Percentiles rank a stretch among this genome's conserved stretches.
Conservation (phyloP, 2,329 filamentous ascomycete species). For the Pseudogymnoascus sp. region DNA sequence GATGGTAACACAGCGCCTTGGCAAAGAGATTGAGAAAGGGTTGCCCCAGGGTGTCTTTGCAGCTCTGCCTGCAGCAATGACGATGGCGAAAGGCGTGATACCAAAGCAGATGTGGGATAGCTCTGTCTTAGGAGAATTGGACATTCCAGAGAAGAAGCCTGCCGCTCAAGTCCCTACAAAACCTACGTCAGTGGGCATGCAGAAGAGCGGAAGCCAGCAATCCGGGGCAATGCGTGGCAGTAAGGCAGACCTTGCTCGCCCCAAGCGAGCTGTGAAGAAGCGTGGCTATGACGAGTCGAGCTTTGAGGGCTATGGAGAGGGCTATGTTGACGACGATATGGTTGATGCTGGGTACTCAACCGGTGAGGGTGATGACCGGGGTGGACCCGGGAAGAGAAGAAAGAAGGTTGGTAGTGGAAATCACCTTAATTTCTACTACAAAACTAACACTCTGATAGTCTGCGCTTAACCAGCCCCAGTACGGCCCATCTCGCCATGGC, state of each 20-base stretch:
- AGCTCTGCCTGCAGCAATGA: conserved; percentile 44
- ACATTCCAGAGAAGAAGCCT: conserved; percentile 11
- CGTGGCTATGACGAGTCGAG: conserved; percentile 68
- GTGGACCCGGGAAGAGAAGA: conserved; percentile 50
- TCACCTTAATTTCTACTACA: conserved; percentile 1
- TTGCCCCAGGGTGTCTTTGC: conserved; percentile 39
- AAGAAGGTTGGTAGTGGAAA: conserved; percentile 49
- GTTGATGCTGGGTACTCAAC: conserved; percentile 62
- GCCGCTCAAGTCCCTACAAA: conserved; percentile 33
- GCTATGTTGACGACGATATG: conserved; percentile 60
- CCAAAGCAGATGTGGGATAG: conserved; percentile 50
- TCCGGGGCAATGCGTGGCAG: not conserved
- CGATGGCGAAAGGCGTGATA: conserved; percentile 51
- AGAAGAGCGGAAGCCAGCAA: conserved; percentile 29
- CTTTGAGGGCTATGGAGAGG: conserved; percentile 68
- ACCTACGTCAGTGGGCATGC: conserved; percentile 47
- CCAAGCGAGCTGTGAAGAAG: conserved; percentile 64
- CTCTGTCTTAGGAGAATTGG: conserved; percentile 51
- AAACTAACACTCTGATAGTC: conserved; percentile 9
- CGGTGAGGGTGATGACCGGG: conserved; percentile 59
- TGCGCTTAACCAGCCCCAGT: conserved; percentile 15
- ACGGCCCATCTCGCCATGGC: conserved; percentile 23
- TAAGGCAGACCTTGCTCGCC: conserved; percentile 37
- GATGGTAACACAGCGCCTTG: conserved; percentile 47
- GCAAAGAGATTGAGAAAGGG: conserved; percentile 48